phyloP scores from a whole-genome alignment of 2,329 filamentous ascomycete genomes.

The Salinomyces thailandicus region DNA sequence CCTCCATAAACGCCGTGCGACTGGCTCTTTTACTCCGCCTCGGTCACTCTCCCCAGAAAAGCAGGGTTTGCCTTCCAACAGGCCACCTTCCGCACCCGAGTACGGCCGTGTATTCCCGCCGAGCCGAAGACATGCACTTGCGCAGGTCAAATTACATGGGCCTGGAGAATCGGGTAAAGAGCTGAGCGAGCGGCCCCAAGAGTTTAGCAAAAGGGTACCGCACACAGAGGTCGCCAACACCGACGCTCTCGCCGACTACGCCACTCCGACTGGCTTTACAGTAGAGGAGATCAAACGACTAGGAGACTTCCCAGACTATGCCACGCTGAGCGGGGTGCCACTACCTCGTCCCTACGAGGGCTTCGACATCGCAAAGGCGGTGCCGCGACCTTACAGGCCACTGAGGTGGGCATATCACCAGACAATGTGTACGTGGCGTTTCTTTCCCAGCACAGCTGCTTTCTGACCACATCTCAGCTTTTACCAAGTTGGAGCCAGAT shows the following conservation, averaged over 20 bases:
- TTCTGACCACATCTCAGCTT: slow-evolving; percentile 39
- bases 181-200: slow-evolving; percentile 14
- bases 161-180: slow-evolving; percentile 19
- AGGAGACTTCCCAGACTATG: slow-evolving; percentile 72
- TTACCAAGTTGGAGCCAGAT: slow-evolving; percentile 67
- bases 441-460: background rate
- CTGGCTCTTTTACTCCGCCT: slow-evolving; percentile 43
- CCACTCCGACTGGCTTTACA: slow-evolving; percentile 58
- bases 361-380: slow-evolving; percentile 59
- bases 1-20: slow-evolving; percentile 32
- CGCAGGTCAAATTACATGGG: slow-evolving; percentile 23
- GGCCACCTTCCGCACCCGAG: slow-evolving; percentile 21
- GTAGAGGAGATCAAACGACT: slow-evolving; percentile 57
- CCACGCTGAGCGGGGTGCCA: slow-evolving; percentile 62
- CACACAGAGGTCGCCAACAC: slow-evolving; percentile 15
- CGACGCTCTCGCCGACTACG: slow-evolving; percentile 10
- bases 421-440: slow-evolving; percentile 64
- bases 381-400: slow-evolving; percentile 66
- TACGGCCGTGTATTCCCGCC: slow-evolving; percentile 45
- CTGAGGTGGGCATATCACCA: slow-evolving; percentile 81
- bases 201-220: slow-evolving; percentile 15
- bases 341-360: slow-evolving; percentile 51
- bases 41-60: slow-evolving; percentile 44
- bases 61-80: slow-evolving; percentile 23
- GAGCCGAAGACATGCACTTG: slow-evolving; percentile 38